These are phyloP conservation scores for Trametes coccinea DNA, from an alignment of 768 basidiomycete genomes.

Conservation along the genomic window DNA sequence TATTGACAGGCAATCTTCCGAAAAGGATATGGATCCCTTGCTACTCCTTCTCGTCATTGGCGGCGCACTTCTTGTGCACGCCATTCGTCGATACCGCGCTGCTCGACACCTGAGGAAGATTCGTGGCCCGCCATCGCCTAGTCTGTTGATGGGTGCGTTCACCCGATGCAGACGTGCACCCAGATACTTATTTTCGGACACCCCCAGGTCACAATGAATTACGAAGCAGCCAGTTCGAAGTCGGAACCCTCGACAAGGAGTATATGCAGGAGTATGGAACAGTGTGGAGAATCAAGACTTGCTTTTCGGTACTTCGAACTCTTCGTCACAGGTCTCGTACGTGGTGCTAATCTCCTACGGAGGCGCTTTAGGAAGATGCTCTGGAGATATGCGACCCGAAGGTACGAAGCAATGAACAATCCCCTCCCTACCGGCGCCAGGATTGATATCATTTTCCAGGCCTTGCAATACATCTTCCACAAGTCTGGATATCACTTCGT, in stretches of 20 bases:
- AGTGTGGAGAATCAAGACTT: conserved; percentile 22
- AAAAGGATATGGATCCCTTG: not conserved
- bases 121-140: conserved; percentile 22
- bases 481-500: conserved; percentile 31
- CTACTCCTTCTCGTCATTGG: conserved; percentile 2
- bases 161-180: too few relatives aligned
- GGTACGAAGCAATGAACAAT: not conserved
- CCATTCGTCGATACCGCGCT: conserved; percentile 15
- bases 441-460: conserved; percentile 10
- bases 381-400: conserved; percentile 18
- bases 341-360: too few relatives aligned
- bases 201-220: not conserved
- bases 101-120: conserved; percentile 21
- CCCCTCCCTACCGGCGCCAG: too few relatives aligned
- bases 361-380: conserved; percentile 11
- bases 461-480: conserved; percentile 32
- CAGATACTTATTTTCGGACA: too few relatives aligned
- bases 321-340: too few relatives aligned
- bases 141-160: conserved; percentile 20
- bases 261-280: conserved; percentile 25
- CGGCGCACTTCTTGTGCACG: conserved; percentile 7
- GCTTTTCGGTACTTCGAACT: conserved; percentile 22
- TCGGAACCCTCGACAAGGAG: conserved; percentile 24
- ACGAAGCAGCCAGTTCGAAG: conserved; percentile 10
- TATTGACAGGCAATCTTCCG: too few relatives aligned